Evolutionary conservation across 441 rosid genomes (phyloP).

Genomic region (Aquilaria agallochum): DNA sequence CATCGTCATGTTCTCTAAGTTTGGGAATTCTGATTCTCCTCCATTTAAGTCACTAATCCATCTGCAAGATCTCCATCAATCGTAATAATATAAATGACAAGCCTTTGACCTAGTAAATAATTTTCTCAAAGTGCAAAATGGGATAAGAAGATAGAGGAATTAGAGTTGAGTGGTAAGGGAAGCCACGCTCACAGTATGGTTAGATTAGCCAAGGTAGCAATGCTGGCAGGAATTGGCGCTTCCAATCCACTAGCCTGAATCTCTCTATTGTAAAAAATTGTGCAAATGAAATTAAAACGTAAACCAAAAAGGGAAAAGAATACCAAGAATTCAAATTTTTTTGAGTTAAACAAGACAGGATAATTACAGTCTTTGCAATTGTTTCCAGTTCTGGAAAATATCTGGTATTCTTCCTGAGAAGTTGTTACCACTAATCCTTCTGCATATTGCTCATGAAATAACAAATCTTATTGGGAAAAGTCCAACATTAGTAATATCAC

Average conservation of each 20-base stretch:
- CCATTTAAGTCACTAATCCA: slow-evolving; percentile 35
- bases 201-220: slow-evolving; percentile 24
- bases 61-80: slow-evolving; percentile 17
- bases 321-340: too few species aligned
- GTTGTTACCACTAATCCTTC: slow-evolving; percentile 36
- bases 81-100: neutral
- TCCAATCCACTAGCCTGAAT: slow-evolving; percentile 39
- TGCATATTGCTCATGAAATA: slow-evolving; percentile 16
- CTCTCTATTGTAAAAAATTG: slow-evolving; percentile 22
- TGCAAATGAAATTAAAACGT: neutral
- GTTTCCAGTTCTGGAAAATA: slow-evolving; percentile 23
- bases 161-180: neutral
- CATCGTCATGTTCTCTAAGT: slow-evolving; percentile 17
- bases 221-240: slow-evolving; percentile 40
- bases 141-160: neutral
- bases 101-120: neutral
- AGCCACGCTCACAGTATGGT: slow-evolving; percentile 32
- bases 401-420: slow-evolving; percentile 30
- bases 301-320: too few species aligned
- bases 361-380: slow-evolving; percentile 25
- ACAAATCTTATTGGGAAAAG: neutral
- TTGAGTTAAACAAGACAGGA: neutral
- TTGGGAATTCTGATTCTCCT: slow-evolving; percentile 28
- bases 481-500: neutral
- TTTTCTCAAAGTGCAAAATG: neutral